A percentile compares a stretch with the other conserved stretches of the same genome.
Evolutionary conservation across 345 rosid species (phyloP).

Genomic region (Aethionema arabicum): DNA sequence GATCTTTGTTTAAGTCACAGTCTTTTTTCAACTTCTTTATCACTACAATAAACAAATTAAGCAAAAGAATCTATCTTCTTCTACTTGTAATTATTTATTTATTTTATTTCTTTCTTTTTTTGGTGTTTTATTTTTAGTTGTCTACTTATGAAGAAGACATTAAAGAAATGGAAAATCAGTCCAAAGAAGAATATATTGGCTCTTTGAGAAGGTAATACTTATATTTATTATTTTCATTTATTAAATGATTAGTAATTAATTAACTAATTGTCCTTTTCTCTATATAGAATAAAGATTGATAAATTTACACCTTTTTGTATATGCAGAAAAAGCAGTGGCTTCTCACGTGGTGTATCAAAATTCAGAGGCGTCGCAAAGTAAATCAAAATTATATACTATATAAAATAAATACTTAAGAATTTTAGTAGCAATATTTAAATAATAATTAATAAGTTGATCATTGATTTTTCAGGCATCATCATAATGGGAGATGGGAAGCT

Average conservation of each 20-base stretch:
- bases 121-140: constrained; percentile 37
- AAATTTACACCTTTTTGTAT: not conserved
- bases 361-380: constrained; percentile 97
- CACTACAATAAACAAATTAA: not conserved
- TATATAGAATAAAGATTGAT: not conserved
- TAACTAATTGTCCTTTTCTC: not conserved
- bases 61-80: constrained; percentile 1
- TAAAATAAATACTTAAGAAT: not conserved
- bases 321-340: constrained; percentile 88
- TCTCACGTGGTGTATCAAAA: constrained; percentile 93
- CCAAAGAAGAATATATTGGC: constrained; percentile 86
- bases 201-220: constrained; percentile 69
- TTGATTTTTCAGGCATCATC: constrained; percentile 56
- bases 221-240: not conserved
- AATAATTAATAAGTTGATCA: not conserved
- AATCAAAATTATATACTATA: not conserved
- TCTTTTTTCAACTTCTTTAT: constrained; percentile 9
- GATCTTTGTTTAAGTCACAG: constrained; percentile 29
- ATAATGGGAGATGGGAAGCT: constrained; percentile 85
- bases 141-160: constrained; percentile 61
- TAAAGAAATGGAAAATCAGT: constrained; percentile 73
- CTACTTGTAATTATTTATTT: not conserved
- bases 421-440: not conserved
- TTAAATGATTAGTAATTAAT: not conserved
- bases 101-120: not conserved